A percentile compares a stretch with the other conserved stretches of the same genome.
Evolutionary conservation across 257 asterid genomes (phyloP).

Genomic region (Solanum pinnatisectum): DNA sequence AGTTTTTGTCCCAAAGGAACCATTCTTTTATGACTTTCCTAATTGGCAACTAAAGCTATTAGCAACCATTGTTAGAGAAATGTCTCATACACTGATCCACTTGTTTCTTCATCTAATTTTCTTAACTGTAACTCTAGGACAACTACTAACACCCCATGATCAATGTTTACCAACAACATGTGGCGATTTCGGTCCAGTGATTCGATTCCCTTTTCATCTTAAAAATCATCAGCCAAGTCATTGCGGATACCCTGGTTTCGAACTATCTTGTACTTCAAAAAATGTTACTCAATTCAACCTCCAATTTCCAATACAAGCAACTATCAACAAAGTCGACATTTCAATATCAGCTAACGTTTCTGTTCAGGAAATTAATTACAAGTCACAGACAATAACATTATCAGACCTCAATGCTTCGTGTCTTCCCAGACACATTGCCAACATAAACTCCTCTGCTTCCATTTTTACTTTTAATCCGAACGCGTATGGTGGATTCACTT

Average conservation of each 20-base stretch:
- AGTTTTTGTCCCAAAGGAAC: not conserved
- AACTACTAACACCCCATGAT: slow-evolving; percentile 31
- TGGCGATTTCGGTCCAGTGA: slow-evolving; percentile 28
- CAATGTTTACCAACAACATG: slow-evolving; percentile 56
- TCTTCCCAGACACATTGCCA: slow-evolving; percentile 12
- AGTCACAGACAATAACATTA: slow-evolving; percentile 14
- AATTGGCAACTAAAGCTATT: not conserved
- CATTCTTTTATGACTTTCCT: not conserved
- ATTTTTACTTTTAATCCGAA: not conserved
- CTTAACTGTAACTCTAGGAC: not conserved
- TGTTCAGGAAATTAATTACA: slow-evolving; percentile 14
- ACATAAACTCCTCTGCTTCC: not conserved
- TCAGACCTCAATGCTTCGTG: slow-evolving; percentile 11
- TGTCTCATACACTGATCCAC: not conserved
- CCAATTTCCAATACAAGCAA: slow-evolving; percentile 10
- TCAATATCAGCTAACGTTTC: slow-evolving; percentile 8
- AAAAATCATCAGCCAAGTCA: not conserved
- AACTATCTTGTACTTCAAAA: slow-evolving; percentile 8
- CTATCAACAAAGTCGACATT: slow-evolving; percentile 2
- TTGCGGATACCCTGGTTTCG: slow-evolving; percentile 24
- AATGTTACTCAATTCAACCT: slow-evolving; percentile 9
- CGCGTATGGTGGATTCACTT: not conserved
- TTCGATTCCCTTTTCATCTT: slow-evolving; percentile 60
- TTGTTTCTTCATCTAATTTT: not conserved
- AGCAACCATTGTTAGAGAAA: not conserved